Evolutionary conservation across 2,329 filamentous ascomycete species (phyloP), one percentile per base, ranked within the genome.

Genomic region (Bipolaris gigantea): DNA sequence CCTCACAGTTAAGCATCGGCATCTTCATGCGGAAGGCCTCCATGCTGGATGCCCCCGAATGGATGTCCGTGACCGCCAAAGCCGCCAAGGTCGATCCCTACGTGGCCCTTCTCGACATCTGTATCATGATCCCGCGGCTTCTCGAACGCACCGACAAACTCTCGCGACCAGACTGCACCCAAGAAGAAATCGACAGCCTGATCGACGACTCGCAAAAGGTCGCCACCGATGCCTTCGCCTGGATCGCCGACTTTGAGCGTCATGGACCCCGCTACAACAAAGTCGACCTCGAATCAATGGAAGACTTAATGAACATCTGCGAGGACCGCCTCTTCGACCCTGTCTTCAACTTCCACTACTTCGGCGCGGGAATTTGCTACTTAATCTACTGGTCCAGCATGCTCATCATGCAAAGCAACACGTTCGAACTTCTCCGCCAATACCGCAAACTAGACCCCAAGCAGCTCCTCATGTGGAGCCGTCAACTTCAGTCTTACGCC

Each of bases 311-410:
- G n/a, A 53, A 59, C 1, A 64, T 70, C 30, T 69, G 64, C 43
- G 23, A 61, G 5, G 68, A 73, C 47, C 56, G 40, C 8, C 53
- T 66, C 1, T 74, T 68, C 55, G 62, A 69, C 39, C 61, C 59
- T 2, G 69, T 70, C 1, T 72, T 67, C 55, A 55, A 65, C 16
- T 74, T 73, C 53, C 59, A 67, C 41, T 66, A 66, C 47, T 73
- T 72, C 27, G 63, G 64, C 45, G 63, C 66, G 1, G 67, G 66
- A 8, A 73, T 71, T 36, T 72, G 68, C 48, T 73, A 72, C 52
- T 57, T 71, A 36, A 69, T 71, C 34, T 73, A 72, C 59, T 73
- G 69, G 67, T 72, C 71, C 68, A 67, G 63, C 53, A 71, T 73
- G 67, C 54, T 73, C 7, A 70, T 74, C 45, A 46, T 73, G 51